These are phyloP conservation scores for Nigrospora osmanthi DNA, from an alignment of 2,329 filamentous ascomycete genomes.

Conservation along the genomic window DNA sequence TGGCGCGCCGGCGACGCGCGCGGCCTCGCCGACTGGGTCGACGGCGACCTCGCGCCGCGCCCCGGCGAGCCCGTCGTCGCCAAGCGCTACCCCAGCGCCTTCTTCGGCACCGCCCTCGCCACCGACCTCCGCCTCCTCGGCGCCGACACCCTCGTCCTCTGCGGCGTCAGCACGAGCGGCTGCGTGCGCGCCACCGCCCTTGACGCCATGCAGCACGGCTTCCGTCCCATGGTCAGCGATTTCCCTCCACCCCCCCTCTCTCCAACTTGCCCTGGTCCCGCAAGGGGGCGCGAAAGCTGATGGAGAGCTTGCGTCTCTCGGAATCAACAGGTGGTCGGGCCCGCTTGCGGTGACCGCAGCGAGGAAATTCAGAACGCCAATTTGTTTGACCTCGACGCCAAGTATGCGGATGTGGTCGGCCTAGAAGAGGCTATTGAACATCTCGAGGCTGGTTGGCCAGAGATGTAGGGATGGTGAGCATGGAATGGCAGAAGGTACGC, in stretches of 20 bases:
- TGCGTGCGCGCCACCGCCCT: conserved; percentile 35
- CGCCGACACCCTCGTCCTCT: conserved; percentile 35
- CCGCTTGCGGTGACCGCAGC: conserved; percentile 35
- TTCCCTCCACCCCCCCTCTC: not conserved
- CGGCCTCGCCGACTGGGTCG: conserved; percentile 28
- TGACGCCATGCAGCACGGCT: conserved; percentile 35
- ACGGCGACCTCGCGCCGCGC: conserved; percentile 25
- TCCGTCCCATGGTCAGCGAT: conserved; percentile 35
- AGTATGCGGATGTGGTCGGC: conserved; percentile 35
- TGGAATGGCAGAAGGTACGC: no score
- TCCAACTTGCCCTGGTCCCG: not conserved
- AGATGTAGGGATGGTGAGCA: not conserved
- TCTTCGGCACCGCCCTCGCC: conserved; percentile 35
- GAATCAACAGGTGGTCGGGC: conserved; percentile 26
- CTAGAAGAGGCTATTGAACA: conserved; percentile 30
- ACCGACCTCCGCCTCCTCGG: conserved; percentile 27
- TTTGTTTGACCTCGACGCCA: conserved; percentile 35
- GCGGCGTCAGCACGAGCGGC: conserved; percentile 37
- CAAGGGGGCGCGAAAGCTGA: not conserved
- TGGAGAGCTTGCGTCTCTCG: not conserved
- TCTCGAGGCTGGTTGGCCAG: conserved; percentile 26
- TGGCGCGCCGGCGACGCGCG: conserved; percentile 30
- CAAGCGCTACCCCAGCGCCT: conserved; percentile 35
- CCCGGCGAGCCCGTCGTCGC: conserved; percentile 25
- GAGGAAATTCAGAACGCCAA: conserved; percentile 34